Base-by-base conservation (phyloP, 495 filamentous ascomycete genomes). In the Neurospora pannonica region DNA sequence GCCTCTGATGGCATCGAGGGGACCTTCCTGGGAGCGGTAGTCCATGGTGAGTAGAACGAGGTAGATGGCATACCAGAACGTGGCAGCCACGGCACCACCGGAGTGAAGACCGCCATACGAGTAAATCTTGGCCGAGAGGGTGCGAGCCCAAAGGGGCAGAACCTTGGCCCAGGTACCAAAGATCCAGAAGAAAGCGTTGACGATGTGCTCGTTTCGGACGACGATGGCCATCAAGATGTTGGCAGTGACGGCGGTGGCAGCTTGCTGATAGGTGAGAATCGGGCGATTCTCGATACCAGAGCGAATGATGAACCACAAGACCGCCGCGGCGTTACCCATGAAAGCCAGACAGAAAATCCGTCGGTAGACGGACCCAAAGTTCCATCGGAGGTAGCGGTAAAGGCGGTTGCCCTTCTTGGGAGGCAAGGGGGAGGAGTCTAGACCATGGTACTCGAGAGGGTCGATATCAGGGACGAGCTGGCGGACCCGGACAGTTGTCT, bases 71-170 rank as follows among this genome's bases (percentile, higher is more conserved):
- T 92, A 94, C 93, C 93, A 96, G 36, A 90, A 78, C 0, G 90
- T 85, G 2, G 90, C 87, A 17, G 90, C 89, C 4, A 92, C 84
- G 28, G 90, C 92, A 70, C 90, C 91, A 24, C 91, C 91, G 76
- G 88, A 91, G 78, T 95, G 93, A 9, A 93, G 85, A 19, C 93
- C 93, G 38, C 93, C 93, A 79, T 92, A 91, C 48, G 92, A 89
- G 79, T 93, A 94, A 4, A 93, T 85, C 77, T 94, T 93, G 38
- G 92, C 90, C 0, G 88, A 86, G n/a, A 89, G 82, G 1, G 86
- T 86, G 38, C 93, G 91, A 60, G 93, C 81, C 43, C 85, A 82
- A 42, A 93, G 82, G 0, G 93, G 92, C 38, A 87, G 86, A 5
- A 84, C 87, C 70, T 86, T 83, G 0, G 92, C 90, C 73, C 83